Percentiles rank a stretch among this genome's conserved stretches.
These are phyloP conservation scores for Poa pratensis DNA, from an alignment of 176 grass and related monocot species.

Conservation along the genomic window DNA sequence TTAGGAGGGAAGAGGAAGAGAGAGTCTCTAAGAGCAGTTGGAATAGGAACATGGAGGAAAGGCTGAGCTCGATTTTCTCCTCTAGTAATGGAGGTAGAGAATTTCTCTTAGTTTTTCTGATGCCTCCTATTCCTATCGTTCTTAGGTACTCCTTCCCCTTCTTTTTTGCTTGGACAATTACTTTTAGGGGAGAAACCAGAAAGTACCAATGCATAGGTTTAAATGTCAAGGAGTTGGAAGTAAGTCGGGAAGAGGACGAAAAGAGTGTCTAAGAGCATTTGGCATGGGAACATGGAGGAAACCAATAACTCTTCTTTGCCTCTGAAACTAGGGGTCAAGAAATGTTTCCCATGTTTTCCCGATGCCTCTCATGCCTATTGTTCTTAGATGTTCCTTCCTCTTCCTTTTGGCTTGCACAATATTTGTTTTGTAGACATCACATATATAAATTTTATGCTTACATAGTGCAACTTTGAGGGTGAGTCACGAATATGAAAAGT, in stretches of 20 bases:
- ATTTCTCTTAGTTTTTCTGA: conserved; percentile 23
- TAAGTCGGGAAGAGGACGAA: conserved; percentile 40
- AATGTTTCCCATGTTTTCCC: too few relatives aligned
- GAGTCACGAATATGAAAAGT: too few relatives aligned
- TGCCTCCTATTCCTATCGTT: conserved; percentile 40
- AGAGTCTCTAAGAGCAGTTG: background rate
- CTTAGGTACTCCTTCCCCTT: conserved; percentile 42
- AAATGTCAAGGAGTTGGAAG: background rate
- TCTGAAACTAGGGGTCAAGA: too few relatives aligned
- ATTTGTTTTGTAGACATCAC: too few relatives aligned
- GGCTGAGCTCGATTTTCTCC: background rate
- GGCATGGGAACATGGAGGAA: too few relatives aligned
- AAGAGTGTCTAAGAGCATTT: too few relatives aligned
- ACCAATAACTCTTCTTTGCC: too few relatives aligned
- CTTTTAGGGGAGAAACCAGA: background rate
- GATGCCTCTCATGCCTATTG: too few relatives aligned
- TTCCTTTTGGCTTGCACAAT: too few relatives aligned
- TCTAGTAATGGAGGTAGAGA: background rate
- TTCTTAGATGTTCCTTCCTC: too few relatives aligned
- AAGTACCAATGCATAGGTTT: background rate
- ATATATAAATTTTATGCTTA: too few relatives aligned
- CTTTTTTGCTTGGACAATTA: background rate
- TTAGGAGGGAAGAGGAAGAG: conserved; percentile 29
- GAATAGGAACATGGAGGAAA: background rate
- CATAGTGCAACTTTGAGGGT: too few relatives aligned